phyloP scores from a whole-genome alignment of 257 asterid genomes.

The Verbena officinalis region DNA sequence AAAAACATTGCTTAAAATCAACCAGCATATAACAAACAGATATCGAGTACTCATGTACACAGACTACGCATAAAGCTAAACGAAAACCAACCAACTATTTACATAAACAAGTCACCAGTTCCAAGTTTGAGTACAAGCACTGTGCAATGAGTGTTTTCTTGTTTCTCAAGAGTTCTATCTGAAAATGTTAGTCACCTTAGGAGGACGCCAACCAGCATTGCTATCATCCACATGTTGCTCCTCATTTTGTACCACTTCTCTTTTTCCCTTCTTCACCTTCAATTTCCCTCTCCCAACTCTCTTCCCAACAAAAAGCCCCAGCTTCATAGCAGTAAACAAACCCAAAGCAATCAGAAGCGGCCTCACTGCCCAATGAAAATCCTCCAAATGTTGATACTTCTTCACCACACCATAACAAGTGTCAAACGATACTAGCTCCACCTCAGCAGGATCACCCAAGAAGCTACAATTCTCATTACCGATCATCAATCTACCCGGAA shows the following conservation, averaged over 20 bases:
- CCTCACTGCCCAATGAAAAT: conserved; percentile 92
- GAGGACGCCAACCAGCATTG: conserved; percentile 62
- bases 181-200: conserved; percentile 67
- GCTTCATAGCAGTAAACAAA: conserved; percentile 69
- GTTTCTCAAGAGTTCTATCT: conserved; percentile 34
- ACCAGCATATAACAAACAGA: not conserved
- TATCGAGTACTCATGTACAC: not conserved
- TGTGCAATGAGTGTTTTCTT: not conserved
- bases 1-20: too few species aligned
- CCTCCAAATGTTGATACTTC: conserved; percentile 86
- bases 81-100: conserved; percentile 26
- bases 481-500: conserved; percentile 62
- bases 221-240: conserved; percentile 39
- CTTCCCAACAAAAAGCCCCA: conserved; percentile 68
- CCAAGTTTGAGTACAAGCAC: conserved; percentile 9
- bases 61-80: not conserved
- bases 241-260: conserved; percentile 32
- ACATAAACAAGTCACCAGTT: conserved; percentile 27
- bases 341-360: conserved; percentile 77
- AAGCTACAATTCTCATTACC: conserved; percentile 41
- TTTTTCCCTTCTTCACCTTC: conserved; percentile 36
- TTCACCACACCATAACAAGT: conserved; percentile 55
- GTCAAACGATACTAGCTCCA: conserved; percentile 63
- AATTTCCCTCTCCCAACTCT: conserved; percentile 47
- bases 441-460: conserved; percentile 87